Evolutionary conservation across 108 stramenopile species (phyloP).

Genomic region (Nitzschia sp.): DNA sequence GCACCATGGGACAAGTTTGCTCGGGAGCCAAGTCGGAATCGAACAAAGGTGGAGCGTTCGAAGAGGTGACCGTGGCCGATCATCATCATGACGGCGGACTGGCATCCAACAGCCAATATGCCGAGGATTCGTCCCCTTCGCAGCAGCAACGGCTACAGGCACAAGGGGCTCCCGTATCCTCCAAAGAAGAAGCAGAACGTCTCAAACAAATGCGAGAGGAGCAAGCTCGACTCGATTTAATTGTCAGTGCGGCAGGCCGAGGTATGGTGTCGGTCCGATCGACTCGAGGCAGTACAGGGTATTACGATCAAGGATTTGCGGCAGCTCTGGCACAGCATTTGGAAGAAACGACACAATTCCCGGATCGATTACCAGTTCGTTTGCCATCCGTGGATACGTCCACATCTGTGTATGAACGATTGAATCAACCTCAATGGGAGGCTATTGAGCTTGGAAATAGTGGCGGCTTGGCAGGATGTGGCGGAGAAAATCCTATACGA

Average conservation of each 20-base stretch:
- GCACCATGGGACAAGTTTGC: constrained; percentile 49
- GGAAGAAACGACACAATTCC: constrained; percentile 48
- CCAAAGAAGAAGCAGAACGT: constrained; percentile 31
- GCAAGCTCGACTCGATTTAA: constrained; percentile 49
- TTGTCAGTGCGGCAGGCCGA: constrained; percentile 46
- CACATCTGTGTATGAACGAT: constrained; percentile 15
- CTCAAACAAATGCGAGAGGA: constrained; percentile 36
- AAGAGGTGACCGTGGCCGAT: constrained; percentile 11
- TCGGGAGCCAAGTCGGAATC: constrained; percentile 33
- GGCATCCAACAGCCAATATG: not conserved
- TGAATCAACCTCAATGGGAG: constrained; percentile 51
- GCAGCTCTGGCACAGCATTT: constrained; percentile 50
- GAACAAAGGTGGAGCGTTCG: constrained; percentile 21
- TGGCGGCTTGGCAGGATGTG: constrained; percentile 56
- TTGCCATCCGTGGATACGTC: constrained; percentile 12
- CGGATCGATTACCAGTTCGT: constrained; percentile 21
- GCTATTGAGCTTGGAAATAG: constrained; percentile 45
- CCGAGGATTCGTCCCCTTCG: not conserved
- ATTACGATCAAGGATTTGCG: constrained; percentile 65
- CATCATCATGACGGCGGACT: constrained; percentile 11
- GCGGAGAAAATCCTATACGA: constrained; percentile 59
- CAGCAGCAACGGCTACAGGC: constrained; percentile 24
- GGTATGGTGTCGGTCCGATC: constrained; percentile 59
- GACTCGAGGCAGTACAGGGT: constrained; percentile 46
- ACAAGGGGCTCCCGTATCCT: not conserved